Conservation (phyloP, 768 basidiomycete genomes). For the Pleurotus tuoliensis region DNA sequence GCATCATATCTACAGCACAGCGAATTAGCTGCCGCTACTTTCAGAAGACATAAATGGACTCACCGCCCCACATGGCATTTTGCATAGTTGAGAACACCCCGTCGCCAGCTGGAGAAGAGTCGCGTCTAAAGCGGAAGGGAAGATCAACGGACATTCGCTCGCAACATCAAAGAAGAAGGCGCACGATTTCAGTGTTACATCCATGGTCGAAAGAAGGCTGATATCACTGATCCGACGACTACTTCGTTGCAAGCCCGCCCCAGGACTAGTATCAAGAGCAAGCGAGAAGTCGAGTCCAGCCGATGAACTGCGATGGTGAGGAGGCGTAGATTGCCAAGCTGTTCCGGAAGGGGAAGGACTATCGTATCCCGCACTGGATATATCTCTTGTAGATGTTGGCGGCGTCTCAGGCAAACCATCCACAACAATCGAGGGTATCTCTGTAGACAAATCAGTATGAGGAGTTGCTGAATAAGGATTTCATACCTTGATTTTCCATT, state of each 20-base stretch:
- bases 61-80: constrained; percentile 71
- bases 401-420: constrained; percentile 53
- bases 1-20: constrained; percentile 24
- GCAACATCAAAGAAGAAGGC: constrained; percentile 13
- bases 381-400: constrained; percentile 50
- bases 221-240: constrained; percentile 53
- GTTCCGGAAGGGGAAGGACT: constrained; percentile 23
- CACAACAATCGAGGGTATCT: constrained; percentile 71
- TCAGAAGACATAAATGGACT: constrained; percentile 18
- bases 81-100: constrained; percentile 56
- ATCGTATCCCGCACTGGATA: constrained; percentile 41
- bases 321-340: constrained; percentile 27
- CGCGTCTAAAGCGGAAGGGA: constrained; percentile 25
- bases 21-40: constrained; percentile 16
- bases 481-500: constrained; percentile 37
- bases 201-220: constrained; percentile 50
- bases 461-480: neutral
- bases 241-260: constrained; percentile 50
- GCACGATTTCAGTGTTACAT: constrained; percentile 46
- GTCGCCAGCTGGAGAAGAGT: constrained; percentile 36
- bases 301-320: constrained; percentile 29
- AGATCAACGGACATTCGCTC: too few relatives aligned
- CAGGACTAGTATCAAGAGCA: constrained; percentile 35
- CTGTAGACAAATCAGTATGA: constrained; percentile 25
- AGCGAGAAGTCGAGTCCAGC: constrained; percentile 45